These are phyloP conservation scores for Acanthamoeba triangularis DNA, from an alignment of 208 protist genomes.

Conservation along the genomic window DNA sequence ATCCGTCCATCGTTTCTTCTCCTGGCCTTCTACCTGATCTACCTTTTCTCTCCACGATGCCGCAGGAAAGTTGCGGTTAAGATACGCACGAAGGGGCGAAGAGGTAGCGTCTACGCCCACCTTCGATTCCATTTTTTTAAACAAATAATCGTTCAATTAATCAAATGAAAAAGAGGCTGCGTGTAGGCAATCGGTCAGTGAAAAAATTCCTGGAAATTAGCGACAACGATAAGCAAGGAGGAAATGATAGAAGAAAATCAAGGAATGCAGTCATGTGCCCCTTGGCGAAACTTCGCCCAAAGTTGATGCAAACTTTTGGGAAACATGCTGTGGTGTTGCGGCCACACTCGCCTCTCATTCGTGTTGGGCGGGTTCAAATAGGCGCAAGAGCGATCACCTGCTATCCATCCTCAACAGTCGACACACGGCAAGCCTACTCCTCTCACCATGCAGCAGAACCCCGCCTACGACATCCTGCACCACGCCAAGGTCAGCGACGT, in stretches of 20 bases:
- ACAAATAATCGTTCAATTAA: no score
- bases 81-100: background rate
- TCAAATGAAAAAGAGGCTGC: no score
- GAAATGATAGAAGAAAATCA: background rate
- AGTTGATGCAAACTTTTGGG: background rate
- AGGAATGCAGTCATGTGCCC: background rate
- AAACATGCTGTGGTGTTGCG: background rate
- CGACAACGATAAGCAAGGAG: no score
- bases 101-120: background rate
- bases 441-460: slow-evolving; percentile 43
- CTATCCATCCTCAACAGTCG: background rate
- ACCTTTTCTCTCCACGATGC: background rate
- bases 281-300: background rate
- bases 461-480: slow-evolving; percentile 55
- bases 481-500: slow-evolving; percentile 53
- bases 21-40: background rate
- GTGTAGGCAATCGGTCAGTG: no score
- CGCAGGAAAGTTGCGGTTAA: background rate
- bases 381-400: background rate
- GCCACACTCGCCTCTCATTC: background rate
- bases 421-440: background rate
- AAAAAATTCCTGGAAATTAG: no score
- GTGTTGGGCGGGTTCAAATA: background rate
- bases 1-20: slow-evolving; percentile 20
- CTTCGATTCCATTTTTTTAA: background rate